Conservation (phyloP, 148 eudicot genomes). For the Pouteria glomerata region DNA sequence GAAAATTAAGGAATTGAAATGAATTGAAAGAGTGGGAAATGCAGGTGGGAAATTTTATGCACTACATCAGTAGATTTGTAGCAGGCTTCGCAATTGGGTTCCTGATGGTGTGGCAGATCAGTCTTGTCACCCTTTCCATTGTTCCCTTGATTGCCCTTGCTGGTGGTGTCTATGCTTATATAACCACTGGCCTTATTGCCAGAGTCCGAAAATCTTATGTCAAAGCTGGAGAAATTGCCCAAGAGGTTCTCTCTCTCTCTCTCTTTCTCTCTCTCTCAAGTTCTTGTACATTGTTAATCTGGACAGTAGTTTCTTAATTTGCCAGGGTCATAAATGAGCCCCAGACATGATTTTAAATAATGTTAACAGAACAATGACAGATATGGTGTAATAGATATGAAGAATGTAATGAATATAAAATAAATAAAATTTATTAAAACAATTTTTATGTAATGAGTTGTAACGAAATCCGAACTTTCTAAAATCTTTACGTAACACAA, state of each 20-base stretch:
- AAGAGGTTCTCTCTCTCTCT: constrained; percentile 50
- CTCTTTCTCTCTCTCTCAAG: neutral
- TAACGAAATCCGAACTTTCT: too few species aligned
- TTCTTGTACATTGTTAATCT: neutral
- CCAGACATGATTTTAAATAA: too few species aligned
- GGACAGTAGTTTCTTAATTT: too few species aligned
- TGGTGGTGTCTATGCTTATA: constrained; percentile 83
- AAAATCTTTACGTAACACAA: too few species aligned
- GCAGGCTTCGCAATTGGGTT: constrained; percentile 88
- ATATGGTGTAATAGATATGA: too few species aligned
- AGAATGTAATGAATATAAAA: too few species aligned
- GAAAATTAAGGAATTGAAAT: too few species aligned
- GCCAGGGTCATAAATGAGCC: too few species aligned
- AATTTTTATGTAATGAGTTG: too few species aligned
- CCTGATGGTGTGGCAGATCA: constrained; percentile 87
- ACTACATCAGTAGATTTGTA: constrained; percentile 81
- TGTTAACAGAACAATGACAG: too few species aligned
- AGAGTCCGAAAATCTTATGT: constrained; percentile 82
- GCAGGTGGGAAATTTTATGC: constrained; percentile 94
- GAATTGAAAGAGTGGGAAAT: neutral
- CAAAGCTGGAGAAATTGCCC: constrained; percentile 88
- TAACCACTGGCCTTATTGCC: constrained; percentile 83
- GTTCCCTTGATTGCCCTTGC: constrained; percentile 87
- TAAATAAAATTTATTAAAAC: too few species aligned
- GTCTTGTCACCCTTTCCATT: constrained; percentile 86